Percentiles rank a stretch among this genome's conserved stretches.
Evolutionary conservation across 768 basidiomycete species (phyloP).

Genomic region (Lenzites betulinus): DNA sequence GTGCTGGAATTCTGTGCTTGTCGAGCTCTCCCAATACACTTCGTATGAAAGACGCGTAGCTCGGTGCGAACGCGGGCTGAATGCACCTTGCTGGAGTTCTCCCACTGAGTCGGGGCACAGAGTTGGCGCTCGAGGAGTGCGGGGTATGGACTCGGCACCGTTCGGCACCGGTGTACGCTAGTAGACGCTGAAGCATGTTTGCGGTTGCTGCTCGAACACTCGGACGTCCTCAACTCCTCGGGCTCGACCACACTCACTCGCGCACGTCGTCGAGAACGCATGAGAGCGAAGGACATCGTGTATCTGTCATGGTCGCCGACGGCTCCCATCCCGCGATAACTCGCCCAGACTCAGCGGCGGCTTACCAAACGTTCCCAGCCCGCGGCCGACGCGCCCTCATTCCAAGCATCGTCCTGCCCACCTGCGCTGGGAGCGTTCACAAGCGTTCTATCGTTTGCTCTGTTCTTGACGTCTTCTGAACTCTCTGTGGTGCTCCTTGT

Average conservation of each 20-base stretch:
- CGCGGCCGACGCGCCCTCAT: slow-evolving; percentile 9
- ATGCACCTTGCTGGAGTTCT: no score
- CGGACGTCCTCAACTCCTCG: neutral
- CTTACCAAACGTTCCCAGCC: slow-evolving; percentile 14
- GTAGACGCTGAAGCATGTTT: neutral
- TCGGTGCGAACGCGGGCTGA: no score
- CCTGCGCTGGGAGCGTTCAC: slow-evolving; percentile 4
- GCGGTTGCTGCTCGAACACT: no score
- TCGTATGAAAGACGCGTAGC: no score
- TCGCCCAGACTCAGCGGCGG: neutral
- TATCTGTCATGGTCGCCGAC: neutral
- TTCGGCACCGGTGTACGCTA: no score
- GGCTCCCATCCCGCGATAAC: neutral
- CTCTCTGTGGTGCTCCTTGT: neutral
- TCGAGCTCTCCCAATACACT: no score
- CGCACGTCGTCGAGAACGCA: neutral
- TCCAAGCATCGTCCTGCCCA: neutral
- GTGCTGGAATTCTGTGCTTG: no score
- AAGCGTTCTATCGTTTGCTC: neutral
- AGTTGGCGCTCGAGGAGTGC: no score
- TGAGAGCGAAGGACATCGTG: neutral
- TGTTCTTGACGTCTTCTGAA: neutral
- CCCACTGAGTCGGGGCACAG: no score
- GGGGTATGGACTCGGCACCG: neutral
- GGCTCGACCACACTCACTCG: no score